A percentile compares a stretch with the other conserved stretches of the same genome.
Conservation (phyloP, 345 rosid genomes). For the Adansonia digitata region DNA sequence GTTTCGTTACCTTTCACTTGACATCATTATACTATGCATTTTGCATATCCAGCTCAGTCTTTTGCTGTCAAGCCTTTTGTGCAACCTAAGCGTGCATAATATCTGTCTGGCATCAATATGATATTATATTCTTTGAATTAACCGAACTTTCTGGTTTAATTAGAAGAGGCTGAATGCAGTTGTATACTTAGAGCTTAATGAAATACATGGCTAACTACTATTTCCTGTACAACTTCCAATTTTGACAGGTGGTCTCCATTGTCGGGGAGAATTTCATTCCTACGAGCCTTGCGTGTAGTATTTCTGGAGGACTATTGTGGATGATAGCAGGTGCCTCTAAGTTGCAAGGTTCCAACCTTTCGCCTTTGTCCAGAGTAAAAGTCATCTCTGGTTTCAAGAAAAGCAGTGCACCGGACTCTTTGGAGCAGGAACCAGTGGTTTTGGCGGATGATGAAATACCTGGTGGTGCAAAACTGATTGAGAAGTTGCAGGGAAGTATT, state of each 20-base stretch:
- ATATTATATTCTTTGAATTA: background rate
- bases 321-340: slow-evolving; percentile 74
- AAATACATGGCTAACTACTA: background rate
- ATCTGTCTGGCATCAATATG: background rate
- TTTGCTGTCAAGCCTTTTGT: background rate
- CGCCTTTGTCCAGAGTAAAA: slow-evolving; percentile 48
- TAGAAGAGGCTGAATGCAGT: background rate
- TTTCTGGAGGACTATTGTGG: slow-evolving; percentile 50
- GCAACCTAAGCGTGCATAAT: background rate
- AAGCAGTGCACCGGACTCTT: slow-evolving; percentile 13
- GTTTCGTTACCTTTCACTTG: background rate
- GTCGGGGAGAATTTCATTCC: slow-evolving; percentile 67
- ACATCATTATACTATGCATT: background rate
- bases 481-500: slow-evolving; percentile 60
- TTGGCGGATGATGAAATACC: slow-evolving; percentile 54
- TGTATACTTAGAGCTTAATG: background rate
- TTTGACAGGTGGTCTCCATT: slow-evolving; percentile 46
- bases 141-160: background rate
- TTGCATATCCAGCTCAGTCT: background rate
- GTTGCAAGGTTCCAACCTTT: slow-evolving; percentile 40
- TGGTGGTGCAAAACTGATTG: slow-evolving; percentile 52
- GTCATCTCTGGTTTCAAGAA: slow-evolving; percentile 36
- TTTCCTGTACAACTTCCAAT: background rate
- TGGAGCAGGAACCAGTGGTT: slow-evolving; percentile 23
- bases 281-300: slow-evolving; percentile 50